Conservation (phyloP, 176 grass and related monocot genomes). For the Miscanthus lutarioriparius region DNA sequence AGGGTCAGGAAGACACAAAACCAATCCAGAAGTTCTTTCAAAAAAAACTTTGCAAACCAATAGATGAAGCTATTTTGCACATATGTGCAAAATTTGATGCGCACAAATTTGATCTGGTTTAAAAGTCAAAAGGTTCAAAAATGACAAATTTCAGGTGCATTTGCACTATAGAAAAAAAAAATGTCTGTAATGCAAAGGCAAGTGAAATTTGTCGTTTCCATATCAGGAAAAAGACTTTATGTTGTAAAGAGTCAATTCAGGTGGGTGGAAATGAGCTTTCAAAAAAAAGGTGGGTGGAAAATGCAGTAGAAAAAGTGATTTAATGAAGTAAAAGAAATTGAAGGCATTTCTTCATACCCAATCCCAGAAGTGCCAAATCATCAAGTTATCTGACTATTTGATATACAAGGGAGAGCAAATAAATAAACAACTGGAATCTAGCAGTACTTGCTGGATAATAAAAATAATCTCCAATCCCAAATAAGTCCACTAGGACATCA, state of each 20-base stretch:
- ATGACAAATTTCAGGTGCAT: neutral
- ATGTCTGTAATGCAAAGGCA: neutral
- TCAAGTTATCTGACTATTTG: neutral
- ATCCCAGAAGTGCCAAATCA: neutral
- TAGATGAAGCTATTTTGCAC: neutral
- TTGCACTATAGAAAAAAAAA: neutral
- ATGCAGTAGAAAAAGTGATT: neutral
- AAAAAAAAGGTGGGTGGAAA: neutral
- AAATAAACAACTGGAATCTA: neutral
- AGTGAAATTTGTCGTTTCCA: neutral
- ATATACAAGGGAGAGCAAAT: neutral
- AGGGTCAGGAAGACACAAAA: neutral
- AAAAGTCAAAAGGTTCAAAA: neutral
- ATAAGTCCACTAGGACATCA: neutral
- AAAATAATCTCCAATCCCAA: neutral
- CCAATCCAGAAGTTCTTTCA: neutral
- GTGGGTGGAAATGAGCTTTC: neutral
- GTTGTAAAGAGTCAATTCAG: neutral
- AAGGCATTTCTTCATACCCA: neutral
- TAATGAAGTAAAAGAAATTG: neutral
- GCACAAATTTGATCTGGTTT: neutral
- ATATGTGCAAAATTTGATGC: neutral
- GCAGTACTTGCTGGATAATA: neutral
- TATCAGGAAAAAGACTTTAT: neutral
- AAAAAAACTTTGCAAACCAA: neutral